Base-by-base conservation (phyloP, 1,284 basidiomycete genomes). In the Coniferiporia weirii region DNA sequence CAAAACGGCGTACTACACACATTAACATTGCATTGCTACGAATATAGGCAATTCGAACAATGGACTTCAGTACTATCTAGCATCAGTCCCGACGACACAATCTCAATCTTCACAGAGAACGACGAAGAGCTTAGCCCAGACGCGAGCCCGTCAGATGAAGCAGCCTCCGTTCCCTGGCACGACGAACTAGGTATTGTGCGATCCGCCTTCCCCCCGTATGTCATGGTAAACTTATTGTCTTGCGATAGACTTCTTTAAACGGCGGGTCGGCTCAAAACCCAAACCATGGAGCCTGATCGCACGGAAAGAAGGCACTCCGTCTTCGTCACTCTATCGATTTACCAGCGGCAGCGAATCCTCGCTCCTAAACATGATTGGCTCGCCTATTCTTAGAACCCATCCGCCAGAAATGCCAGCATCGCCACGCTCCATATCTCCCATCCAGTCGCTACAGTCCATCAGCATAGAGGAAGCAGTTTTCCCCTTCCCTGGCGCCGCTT, bases 231-330 rank as follows among this genome's bases (percentile, higher is more conserved):
- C 52, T 47, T 38, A 13, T 52, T n/a, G 38, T 3, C 9, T 56
- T 48, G 22, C 27, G 17, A 22, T 22, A 55, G 48, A 56, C 13
- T 38, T 52, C 27, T 52, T 8, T 22, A 50, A 19, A 32, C 40
- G 50, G 34, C 38, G 59, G 13, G 22, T 44, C 13, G 17, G 22
- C 6, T 56, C 60, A 13, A 52, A 53, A 40, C 36, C 56, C 8
- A 57, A 52, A 49, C 56, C 60, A 6, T 61, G 60, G 60, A 61
- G 60, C 36, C 44, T 61, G 32, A 54, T 57, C 20, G 55, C 60
- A 7, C 50, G 60, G 9, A 57, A 49, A 54, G 52, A 45, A 43
- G 54, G 48, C 19, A 54, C 54, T 7, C 54, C 44, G 3, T 40
- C 51, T 32, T 57, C 55, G n/a, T 57, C 55, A 32, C 48, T 54